Evolutionary conservation across 345 rosid species (phyloP), one percentile per base, ranked within the genome.

Genomic region (Capsella bursapastoris): DNA sequence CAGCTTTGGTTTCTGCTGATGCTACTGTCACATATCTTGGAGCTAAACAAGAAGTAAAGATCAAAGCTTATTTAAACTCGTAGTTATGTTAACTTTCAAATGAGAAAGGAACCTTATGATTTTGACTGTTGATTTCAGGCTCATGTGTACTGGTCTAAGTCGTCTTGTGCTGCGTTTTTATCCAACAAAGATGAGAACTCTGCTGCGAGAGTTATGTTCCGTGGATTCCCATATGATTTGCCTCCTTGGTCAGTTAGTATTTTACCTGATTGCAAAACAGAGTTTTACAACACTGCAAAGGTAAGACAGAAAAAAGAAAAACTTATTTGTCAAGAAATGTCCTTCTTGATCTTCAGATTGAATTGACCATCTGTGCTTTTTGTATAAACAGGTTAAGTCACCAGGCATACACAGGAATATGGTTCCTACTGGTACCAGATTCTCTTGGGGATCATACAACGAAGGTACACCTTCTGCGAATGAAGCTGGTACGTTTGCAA

Each of bases 211-310:
- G 96, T 93, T 43, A 78, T 79, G 18, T 93, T 85, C 37, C 75
- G 86, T 45, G 84, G 84, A 43, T 67, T 66, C 76, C 90, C 83
- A 64, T 89, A 88, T 68, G 86, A 86, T 57, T 81, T 93, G 58
- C 98, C 92, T 49, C 86, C 96, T 43, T 93, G 98, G 98, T 93
- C 98, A 3, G 66, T 93, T 70, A 93, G 98, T 86, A 84, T 93
- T 44, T 90, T 93, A 29, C 97, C 96, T 59, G 96, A 89, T 72
- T 93, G 98, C 86, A 88, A 91, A 82, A 91, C 84, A 11, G 85
- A 77, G 10, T 84, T 80, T 52, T 89, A 83, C 83, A 93, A 93
- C 89, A 91, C 98, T 31, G 98, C 97, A 64, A 77, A 76, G 91
- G 98, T 89, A 68, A 81, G 65, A 41, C 50, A 61, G 11, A 41